Base-by-base conservation (phyloP, 2,329 filamentous ascomycete genomes). In the Clonostachys rhizophaga region DNA sequence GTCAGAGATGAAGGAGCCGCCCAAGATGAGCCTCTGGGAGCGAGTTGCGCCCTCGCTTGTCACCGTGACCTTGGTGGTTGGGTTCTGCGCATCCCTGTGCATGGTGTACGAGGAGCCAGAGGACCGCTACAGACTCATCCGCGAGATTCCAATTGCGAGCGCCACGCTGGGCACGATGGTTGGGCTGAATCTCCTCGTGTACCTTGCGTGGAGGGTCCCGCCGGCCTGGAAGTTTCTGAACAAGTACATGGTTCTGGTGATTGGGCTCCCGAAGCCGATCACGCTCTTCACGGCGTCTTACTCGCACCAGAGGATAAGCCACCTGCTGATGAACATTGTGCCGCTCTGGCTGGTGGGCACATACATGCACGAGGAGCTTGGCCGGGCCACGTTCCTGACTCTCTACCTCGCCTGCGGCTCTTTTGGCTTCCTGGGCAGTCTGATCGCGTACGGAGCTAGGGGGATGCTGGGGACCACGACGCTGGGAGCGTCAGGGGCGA, bases 311-410 rank as follows among this genome's bases (percentile, higher is more conserved):
- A 67, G 64, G 4, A 53, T 83, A 16, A 57, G 64, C 42, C 89
- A 94, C 62, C 61, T 88, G 36, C 50, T 72, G 20, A 60, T 73
- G 40, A 92, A 92, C 65, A 83, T 88, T 78, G 55, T 75, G 9
- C 69, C 78, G 39, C 69, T 92, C 5, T 84, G 75, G 70, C 69
- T 88, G 57, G 71, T 90, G 16, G 89, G 87, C 20, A 76, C 77
- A 10, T 71, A 76, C 2, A 69, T 89, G 34, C 84, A 89, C 64
- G 83, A 89, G 51, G 84, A 89, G 54, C 68, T 89, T 24, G 86
- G 84, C 11, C 75, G 86, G 11, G 84, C 78, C 13, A 74, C 79
- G 47, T 89, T 90, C 65, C 66, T 90, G 17, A 77, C 83, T n/a
- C 66, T 88, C 34, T 89, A 85, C 62, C 52, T 86, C 34, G 68